Percentiles rank a stretch among this genome's conserved stretches.
These are phyloP conservation scores for Microdochium bolleyi DNA, from an alignment of 2,329 filamentous ascomycete species.

Conservation along the genomic window DNA sequence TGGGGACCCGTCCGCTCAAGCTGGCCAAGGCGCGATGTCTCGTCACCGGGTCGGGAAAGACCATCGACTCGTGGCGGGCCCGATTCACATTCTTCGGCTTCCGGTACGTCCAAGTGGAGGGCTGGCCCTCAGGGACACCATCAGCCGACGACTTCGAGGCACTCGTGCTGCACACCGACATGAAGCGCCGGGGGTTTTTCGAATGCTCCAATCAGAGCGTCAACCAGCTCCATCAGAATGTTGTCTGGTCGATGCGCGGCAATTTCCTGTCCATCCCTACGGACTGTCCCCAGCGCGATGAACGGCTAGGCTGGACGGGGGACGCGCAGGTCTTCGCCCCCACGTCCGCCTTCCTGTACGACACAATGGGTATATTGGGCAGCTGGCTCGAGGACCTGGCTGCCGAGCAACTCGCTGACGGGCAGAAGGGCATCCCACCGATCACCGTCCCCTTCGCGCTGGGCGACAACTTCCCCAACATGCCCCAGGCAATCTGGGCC, in stretches of 20 bases:
- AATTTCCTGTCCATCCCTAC: slow-evolving; percentile 52
- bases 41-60: not conserved
- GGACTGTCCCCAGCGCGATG: slow-evolving; percentile 38
- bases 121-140: slow-evolving; percentile 20
- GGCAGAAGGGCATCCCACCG: not conserved
- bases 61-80: slow-evolving; percentile 26
- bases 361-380: slow-evolving; percentile 27
- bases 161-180: slow-evolving; percentile 42
- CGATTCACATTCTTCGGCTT: slow-evolving; percentile 44
- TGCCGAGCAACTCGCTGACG: slow-evolving; percentile 3
- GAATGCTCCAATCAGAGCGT: slow-evolving; percentile 40
- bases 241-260: slow-evolving; percentile 47
- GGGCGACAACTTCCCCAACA: slow-evolving; percentile 6
- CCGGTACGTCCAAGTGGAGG: slow-evolving; percentile 34
- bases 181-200: slow-evolving; percentile 41
- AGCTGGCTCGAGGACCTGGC: slow-evolving; percentile 24
- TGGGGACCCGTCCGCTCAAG: slow-evolving; percentile 20
- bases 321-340: slow-evolving; percentile 37
- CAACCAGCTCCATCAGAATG: slow-evolving; percentile 47
- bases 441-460: slow-evolving; percentile 1
- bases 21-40: slow-evolving; percentile 10
- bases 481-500: slow-evolving; percentile 19
- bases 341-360: slow-evolving; percentile 32
- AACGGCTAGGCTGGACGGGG: slow-evolving; percentile 41
- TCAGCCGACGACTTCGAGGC: slow-evolving; percentile 15